Evolutionary conservation across 2,329 filamentous ascomycete species (phyloP), one percentile per base, ranked within the genome.

Genomic region (Fulvia fulva): DNA sequence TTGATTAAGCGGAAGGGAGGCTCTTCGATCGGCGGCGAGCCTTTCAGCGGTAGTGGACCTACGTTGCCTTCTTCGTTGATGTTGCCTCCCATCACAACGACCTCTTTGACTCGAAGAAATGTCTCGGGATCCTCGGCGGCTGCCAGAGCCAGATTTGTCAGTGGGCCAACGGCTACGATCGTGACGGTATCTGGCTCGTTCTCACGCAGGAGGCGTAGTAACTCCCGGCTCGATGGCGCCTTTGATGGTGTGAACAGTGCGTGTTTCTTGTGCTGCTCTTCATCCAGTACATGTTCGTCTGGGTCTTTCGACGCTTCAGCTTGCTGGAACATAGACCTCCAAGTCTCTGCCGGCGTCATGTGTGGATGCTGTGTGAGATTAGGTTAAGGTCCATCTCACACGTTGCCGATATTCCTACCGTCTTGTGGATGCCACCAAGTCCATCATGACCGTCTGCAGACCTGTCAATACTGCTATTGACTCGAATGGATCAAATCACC

Each of bases 1-100:
- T 76, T 76, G 55, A 71, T 74, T 21, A 77, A 66, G 32, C 69
- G 65, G 65, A 75, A 74, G 19, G 69, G 67, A 9, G 74, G 74
- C 47, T 71, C 61, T 16, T 50, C 7, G 43, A 21, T 32, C n/a
- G n/a, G 67, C 61, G 32, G 56, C 21, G 43, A 21, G 2, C 9
- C 11, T 14, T 19, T 64, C 30, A 26, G 53, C 16, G 60, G 41
- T 47, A 45, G n/a, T 44, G 32, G 49, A 64, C 67, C 57, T 73
- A 81, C 78, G 74, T 99, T 99, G 66, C 94, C 94, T 52, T 86
- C 82, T 46, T 86, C 77, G 59, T 89, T 81, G 55, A 99, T 83
- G 23, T 90, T 87, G 59, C 94, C 94, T 59, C 93, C 94, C 94
- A 99, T 99, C 49, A 97, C 89, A 3, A 96, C 87, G 2, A 99